A percentile compares a stretch with the other conserved stretches of the same genome.
These are phyloP conservation scores for Pseudogymnoascus sp. DNA, from an alignment of 2,329 filamentous ascomycete genomes.

Conservation along the genomic window DNA sequence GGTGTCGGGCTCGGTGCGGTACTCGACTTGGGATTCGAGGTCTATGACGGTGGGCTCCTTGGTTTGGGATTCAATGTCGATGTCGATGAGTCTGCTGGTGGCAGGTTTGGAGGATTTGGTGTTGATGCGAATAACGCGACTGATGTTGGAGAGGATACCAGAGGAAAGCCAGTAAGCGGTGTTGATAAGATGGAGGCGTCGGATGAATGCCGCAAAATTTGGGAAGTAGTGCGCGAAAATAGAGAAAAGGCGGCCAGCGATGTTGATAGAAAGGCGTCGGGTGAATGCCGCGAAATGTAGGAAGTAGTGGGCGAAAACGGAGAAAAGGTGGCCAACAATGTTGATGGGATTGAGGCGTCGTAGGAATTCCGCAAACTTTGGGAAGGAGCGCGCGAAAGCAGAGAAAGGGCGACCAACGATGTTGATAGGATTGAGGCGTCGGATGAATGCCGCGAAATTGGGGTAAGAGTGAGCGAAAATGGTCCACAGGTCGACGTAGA, in stretches of 20 bases:
- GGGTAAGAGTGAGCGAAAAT: background rate
- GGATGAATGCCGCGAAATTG: background rate
- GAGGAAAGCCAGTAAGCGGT: background rate
- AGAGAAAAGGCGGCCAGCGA: background rate
- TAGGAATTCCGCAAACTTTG: background rate
- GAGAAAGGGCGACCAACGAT: background rate
- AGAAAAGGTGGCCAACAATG: background rate
- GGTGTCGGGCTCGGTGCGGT: background rate
- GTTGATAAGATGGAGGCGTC: background rate
- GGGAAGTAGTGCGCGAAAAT: background rate
- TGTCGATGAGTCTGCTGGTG: background rate
- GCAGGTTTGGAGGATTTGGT: background rate
- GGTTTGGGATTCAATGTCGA: background rate
- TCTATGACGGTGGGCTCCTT: background rate
- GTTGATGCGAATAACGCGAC: background rate
- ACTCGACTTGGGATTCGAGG: background rate
- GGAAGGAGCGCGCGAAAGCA: background rate
- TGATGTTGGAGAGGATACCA: background rate
- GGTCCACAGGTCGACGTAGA: background rate
- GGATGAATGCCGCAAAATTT: background rate
- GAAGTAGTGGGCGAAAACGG: background rate
- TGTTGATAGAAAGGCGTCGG: background rate
- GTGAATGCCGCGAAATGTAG: background rate
- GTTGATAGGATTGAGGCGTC: background rate
- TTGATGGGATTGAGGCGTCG: background rate